Evolutionary conservation across 768 basidiomycete species (phyloP), one percentile per base, ranked within the genome.

Genomic region (Kwoniella newhampshirensis): DNA sequence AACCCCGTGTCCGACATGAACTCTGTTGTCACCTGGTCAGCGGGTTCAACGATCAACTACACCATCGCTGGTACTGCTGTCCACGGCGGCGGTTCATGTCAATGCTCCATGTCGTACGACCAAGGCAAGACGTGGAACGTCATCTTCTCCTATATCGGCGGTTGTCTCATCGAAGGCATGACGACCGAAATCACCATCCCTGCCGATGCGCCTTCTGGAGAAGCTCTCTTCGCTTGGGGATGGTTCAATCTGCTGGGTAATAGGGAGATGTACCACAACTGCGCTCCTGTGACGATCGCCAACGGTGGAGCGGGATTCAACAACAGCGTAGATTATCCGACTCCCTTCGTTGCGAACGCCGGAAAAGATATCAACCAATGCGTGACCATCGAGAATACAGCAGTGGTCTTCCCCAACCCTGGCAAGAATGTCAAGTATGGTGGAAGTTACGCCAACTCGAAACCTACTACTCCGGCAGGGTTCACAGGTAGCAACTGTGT

Each of bases 21-120:
- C 21, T 58, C 75, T 9, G 67, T 70, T 47, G 71, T 63, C 4
- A 69, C 73, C 3, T 68, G 69, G 51, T 27, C 60, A 4, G 77
- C 78, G 2, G 78, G 78, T 6, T 43, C 60, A 21, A 60, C 63
- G 13, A 54, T 77, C 49, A 64, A 55, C 20, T 62, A 67, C 53
- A 64, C 69, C 30, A 53, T 77, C 3, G 70, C 64, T 4, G 72
- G 70, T 8, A 72, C 72, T 7, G 77, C 77, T 0, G 67, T 64
- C 0, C 78, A 79, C 56, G 66, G 56, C 4, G 78, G 78, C 18
- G 78, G 78, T 2, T 77, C 77, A 25, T 78, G 77, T 59, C 78
- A 79, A 53, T 66, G 75, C 41, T 70, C 74, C 3, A 61, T 79
- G 62, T 75, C 73, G 17, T 78, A 78, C 67, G 78, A 79, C 55